Percentiles rank a stretch among this genome's conserved stretches.
These are phyloP conservation scores for Roridomyces roridus DNA, from an alignment of 768 basidiomycete genomes.

Conservation along the genomic window DNA sequence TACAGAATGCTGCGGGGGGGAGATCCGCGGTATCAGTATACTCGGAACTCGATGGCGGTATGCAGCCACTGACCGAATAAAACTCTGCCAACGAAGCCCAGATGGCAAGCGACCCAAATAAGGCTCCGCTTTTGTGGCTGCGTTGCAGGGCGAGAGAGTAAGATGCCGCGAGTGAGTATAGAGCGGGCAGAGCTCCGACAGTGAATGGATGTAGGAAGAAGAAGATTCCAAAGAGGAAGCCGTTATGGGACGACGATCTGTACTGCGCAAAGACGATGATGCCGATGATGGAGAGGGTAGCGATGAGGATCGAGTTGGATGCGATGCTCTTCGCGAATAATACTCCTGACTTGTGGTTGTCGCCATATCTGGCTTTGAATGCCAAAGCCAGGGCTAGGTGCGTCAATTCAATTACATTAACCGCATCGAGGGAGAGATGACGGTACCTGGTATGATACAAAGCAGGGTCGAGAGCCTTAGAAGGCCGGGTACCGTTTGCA, in stretches of 20 bases:
- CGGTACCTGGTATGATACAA: constrained; percentile 3
- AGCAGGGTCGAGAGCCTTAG: background rate
- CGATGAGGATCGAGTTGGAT: constrained; percentile 10
- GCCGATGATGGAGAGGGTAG: background rate
- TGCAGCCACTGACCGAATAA: constrained; percentile 1
- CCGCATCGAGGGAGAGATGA: background rate
- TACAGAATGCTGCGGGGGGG: no score
- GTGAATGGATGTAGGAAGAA: constrained; percentile 8
- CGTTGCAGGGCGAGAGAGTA: constrained; percentile 3
- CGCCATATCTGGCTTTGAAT: background rate
- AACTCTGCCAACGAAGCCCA: constrained; percentile 5
- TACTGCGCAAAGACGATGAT: constrained; percentile 4
- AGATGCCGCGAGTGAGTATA: constrained; percentile 11
- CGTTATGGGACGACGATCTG: no score
- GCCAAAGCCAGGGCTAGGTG: background rate
- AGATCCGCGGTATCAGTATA: no score
- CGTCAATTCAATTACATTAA: no score
- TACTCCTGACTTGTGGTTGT: background rate
- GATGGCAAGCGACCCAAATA: constrained; percentile 11
- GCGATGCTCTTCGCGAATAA: background rate
- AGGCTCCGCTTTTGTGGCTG: background rate
- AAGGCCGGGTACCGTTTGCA: background rate
- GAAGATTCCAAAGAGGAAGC: constrained; percentile 1
- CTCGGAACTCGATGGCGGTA: no score
- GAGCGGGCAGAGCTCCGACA: constrained; percentile 8